Conservation (phyloP, 2,329 filamentous ascomycete genomes). For the Claviceps maximensis region DNA sequence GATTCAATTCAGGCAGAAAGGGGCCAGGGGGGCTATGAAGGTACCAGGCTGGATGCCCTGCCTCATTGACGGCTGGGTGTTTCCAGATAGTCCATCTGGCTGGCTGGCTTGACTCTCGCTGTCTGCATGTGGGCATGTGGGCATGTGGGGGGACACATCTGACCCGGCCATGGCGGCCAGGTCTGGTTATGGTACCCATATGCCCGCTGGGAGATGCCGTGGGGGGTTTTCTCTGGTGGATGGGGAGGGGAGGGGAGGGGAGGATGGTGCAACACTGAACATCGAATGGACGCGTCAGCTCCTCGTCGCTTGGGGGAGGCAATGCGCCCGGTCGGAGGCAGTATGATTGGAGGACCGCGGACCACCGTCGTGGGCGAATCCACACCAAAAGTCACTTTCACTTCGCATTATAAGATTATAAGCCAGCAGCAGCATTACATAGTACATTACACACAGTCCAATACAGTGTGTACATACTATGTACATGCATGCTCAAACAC, state of each 20-base stretch:
- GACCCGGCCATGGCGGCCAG: background rate
- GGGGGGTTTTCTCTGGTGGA: too few relatives aligned
- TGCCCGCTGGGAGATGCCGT: background rate
- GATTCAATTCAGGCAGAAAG: slow-evolving; percentile 16
- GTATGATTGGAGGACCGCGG: background rate
- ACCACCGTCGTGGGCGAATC: background rate
- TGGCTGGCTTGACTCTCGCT: too few relatives aligned
- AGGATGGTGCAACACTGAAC: slow-evolving; percentile 8
- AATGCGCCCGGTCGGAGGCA: background rate
- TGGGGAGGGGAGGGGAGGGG: slow-evolving; percentile 3
- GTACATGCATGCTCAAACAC: too few relatives aligned
- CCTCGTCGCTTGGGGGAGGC: slow-evolving; percentile 3
- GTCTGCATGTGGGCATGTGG: too few relatives aligned
- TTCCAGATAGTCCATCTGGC: background rate
- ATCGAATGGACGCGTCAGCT: slow-evolving; percentile 21
- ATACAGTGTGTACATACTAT: too few relatives aligned
- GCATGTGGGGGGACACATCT: background rate
- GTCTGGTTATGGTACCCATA: background rate
- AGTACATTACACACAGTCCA: too few relatives aligned
- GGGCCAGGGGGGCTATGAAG: slow-evolving; percentile 21
- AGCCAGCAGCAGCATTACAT: background rate
- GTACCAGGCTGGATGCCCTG: slow-evolving; percentile 17
- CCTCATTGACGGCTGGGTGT: slow-evolving; percentile 10
- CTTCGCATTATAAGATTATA: background rate
- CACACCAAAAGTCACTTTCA: background rate